Base-by-base conservation (phyloP, 805 yeast species). In the Cyberlindnera japonica region DNA sequence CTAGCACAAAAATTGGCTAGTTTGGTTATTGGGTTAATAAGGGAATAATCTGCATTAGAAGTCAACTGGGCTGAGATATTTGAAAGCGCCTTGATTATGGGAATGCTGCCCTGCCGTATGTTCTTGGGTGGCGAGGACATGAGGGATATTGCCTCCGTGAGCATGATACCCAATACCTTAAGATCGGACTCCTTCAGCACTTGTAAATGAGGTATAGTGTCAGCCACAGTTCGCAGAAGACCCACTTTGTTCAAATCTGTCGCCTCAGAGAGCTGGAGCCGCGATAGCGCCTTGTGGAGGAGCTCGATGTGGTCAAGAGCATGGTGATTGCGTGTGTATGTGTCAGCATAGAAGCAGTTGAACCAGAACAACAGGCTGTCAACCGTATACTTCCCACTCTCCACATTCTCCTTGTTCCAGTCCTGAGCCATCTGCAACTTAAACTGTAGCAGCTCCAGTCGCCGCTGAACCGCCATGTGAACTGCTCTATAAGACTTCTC, bases 401-500 rank as follows among this genome's bases (percentile, higher is more conserved):
- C 0, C 5, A 15, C 20, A 11, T 12, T 15, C 3, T 17, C 22
- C 22, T 14, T 21, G 10, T 20, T 17, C 68, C 66, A 60, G 3
- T 41, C 31, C 1, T 38, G 8, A 4, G 54, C 43, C 7, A 59
- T 30, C 6, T 36, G 33, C 11, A 26, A 37, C 22, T 69, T 64
- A 16, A 53, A 50, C 6, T 33, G 21, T 19, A 52, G 49, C 16
- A 64, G 55, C 8, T 65, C 68, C 6, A 72, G 36, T 39, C 63
- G 63, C 15, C 69, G 57, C 18, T 79, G 61, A 9, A 78, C 64
- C 11, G 65, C 55, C 3, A 66, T 52, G 54, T 83, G 91, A 26
- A 90, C 58, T 6, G 59, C 38, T 1, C 49, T 41, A 1, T 78
- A 79, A 1, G 86, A 75, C 26, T 60, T 65, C 28, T 71, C 74